Percentiles rank a stretch among this genome's conserved stretches.
phyloP scores from a whole-genome alignment of 2,329 filamentous ascomycete species.

The Berkeleyomyces basicola region DNA sequence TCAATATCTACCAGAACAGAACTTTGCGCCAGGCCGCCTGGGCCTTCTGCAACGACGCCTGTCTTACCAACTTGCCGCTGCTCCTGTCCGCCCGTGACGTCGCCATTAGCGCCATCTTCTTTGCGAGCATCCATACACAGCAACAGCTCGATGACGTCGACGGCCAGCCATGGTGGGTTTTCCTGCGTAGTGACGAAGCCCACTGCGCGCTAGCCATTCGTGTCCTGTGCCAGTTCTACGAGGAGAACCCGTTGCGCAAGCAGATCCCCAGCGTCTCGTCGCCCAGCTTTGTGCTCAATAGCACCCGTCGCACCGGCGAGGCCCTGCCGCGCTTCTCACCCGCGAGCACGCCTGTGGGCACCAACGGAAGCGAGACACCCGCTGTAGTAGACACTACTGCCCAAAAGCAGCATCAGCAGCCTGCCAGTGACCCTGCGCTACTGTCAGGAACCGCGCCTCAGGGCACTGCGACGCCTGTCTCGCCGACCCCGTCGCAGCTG shows the following conservation, averaged over 20 bases:
- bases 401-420: neutral
- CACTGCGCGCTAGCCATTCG: slow-evolving; percentile 59
- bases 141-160: slow-evolving; percentile 61
- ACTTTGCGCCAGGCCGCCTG: slow-evolving; percentile 70
- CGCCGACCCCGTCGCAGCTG: slow-evolving; percentile 3
- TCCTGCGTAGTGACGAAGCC: slow-evolving; percentile 51
- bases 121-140: slow-evolving; percentile 58
- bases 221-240: slow-evolving; percentile 54
- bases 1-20: slow-evolving; percentile 65
- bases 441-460: slow-evolving; percentile 7
- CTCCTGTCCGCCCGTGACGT: slow-evolving; percentile 65
- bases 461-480: neutral
- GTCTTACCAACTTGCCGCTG: slow-evolving; percentile 69
- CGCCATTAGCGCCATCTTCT: slow-evolving; percentile 73
- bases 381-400: neutral
- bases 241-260: slow-evolving; percentile 45
- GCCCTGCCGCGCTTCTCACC: neutral
- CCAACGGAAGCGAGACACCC: neutral
- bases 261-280: slow-evolving; percentile 34
- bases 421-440: neutral
- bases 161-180: slow-evolving; percentile 76
- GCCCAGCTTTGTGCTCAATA: slow-evolving; percentile 39
- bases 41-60: slow-evolving; percentile 87
- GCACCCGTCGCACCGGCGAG: slow-evolving; percentile 27
- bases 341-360: slow-evolving; percentile 23